These are phyloP conservation scores for Lactarius vividus DNA, from an alignment of 768 basidiomycete species.

Conservation along the genomic window DNA sequence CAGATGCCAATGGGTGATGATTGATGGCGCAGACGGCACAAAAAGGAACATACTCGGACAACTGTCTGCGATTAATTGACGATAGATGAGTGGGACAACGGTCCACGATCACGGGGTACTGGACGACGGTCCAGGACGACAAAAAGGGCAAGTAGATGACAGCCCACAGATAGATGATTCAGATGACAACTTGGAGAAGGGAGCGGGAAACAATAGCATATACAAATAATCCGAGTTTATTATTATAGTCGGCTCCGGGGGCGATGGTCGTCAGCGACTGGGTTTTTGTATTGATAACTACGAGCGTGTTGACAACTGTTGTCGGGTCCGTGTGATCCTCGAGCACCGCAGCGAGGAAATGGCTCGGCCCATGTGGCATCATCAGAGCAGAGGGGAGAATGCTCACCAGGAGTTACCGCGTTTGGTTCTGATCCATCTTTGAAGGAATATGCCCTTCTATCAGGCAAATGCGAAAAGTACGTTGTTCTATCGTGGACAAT, in stretches of 20 bases:
- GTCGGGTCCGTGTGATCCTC: slow-evolving; percentile 70
- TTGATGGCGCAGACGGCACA: too few relatives aligned
- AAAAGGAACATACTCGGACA: too few relatives aligned
- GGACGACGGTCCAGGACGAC: too few relatives aligned
- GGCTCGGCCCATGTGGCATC: background rate
- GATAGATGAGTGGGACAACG: too few relatives aligned
- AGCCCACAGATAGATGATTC: too few relatives aligned
- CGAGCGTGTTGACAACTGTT: slow-evolving; percentile 54
- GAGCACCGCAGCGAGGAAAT: slow-evolving; percentile 55
- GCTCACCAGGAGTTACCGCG: slow-evolving; percentile 61
- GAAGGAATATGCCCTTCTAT: slow-evolving; percentile 52
- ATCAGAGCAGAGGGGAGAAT: background rate
- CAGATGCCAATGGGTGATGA: too few relatives aligned
- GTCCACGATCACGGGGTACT: too few relatives aligned
- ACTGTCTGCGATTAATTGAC: too few relatives aligned
- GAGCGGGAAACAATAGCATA: too few relatives aligned
- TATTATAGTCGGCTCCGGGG: slow-evolving; percentile 63
- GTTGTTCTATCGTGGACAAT: slow-evolving; percentile 47
- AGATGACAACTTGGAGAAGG: too few relatives aligned
- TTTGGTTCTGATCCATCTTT: slow-evolving; percentile 36
- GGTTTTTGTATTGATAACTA: slow-evolving; percentile 49
- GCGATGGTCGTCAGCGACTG: slow-evolving; percentile 47
- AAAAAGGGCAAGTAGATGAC: too few relatives aligned
- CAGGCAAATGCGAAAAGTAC: slow-evolving; percentile 58
- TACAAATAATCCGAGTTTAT: too few relatives aligned